Evolutionary conservation across 345 rosid species (phyloP).

Genomic region (Syzygium jambos): DNA sequence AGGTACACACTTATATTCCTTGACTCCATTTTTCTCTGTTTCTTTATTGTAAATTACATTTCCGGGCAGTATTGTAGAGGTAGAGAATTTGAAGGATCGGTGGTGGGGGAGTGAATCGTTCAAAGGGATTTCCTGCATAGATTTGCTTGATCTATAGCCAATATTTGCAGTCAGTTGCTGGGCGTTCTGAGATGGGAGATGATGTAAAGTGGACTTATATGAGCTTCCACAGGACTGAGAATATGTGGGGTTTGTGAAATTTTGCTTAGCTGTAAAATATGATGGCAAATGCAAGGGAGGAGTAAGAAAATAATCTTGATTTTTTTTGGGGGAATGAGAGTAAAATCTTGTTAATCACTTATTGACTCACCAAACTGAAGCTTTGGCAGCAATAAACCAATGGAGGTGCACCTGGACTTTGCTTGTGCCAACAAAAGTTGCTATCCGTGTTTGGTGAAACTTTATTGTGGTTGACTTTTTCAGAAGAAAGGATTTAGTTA

Average conservation of each 20-base stretch:
- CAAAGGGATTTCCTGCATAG: not conserved
- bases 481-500: not conserved
- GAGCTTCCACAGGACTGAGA: not conserved
- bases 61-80: not conserved
- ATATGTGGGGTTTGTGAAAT: not conserved
- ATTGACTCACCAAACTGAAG: not conserved
- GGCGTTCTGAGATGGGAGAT: not conserved
- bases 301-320: not conserved
- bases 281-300: not conserved
- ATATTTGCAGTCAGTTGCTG: not conserved
- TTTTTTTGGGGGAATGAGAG: not conserved
- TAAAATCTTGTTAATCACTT: not conserved
- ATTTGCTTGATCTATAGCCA: not conserved
- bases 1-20: conserved; percentile 23
- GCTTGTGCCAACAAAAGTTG: not conserved
- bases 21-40: not conserved
- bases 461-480: not conserved
- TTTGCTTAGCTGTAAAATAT: not conserved
- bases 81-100: not conserved
- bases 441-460: not conserved
- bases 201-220: not conserved
- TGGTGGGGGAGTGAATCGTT: not conserved
- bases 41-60: not conserved
- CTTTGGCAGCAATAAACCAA: not conserved
- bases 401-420: not conserved